Percentiles rank a stretch among this genome's conserved stretches.
Evolutionary conservation across 2,329 filamentous ascomycete species (phyloP).

Genomic region (Hirsutella minnesotensis): DNA sequence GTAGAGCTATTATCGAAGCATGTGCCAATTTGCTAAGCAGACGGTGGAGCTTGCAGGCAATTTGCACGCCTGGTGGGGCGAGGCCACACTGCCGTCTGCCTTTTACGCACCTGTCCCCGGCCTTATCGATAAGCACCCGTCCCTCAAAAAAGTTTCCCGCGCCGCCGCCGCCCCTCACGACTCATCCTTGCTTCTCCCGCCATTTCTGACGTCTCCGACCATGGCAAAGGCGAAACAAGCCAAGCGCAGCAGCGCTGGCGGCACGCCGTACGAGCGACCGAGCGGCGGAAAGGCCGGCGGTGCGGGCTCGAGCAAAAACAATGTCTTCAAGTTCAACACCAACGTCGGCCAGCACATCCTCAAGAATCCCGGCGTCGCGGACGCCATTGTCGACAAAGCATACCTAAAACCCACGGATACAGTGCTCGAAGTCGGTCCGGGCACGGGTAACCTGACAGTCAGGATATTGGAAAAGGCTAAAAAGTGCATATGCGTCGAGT

Average conservation of each 20-base stretch:
- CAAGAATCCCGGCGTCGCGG: constrained; percentile 79
- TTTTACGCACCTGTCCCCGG: neutral
- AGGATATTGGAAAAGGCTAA: constrained; percentile 81
- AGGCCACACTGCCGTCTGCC: too few relatives aligned
- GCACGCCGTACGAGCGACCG: constrained; percentile 30
- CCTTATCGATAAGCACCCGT: neutral
- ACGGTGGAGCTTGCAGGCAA: too few relatives aligned
- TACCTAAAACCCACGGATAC: constrained; percentile 81
- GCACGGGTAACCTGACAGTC: constrained; percentile 80
- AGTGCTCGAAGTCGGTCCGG: constrained; percentile 86
- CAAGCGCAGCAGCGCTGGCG: constrained; percentile 38
- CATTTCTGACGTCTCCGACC: constrained; percentile 2
- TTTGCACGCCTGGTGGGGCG: too few relatives aligned
- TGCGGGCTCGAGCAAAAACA: constrained; percentile 42
- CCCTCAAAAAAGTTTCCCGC: neutral
- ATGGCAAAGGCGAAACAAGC: constrained; percentile 43
- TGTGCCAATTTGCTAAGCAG: too few relatives aligned
- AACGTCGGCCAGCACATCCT: constrained; percentile 80
- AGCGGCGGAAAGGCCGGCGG: constrained; percentile 9
- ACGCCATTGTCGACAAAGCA: constrained; percentile 61
- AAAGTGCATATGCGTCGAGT: constrained; percentile 72
- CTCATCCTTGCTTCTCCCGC: neutral
- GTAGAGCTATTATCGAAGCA: too few relatives aligned
- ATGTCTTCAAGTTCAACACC: constrained; percentile 96
- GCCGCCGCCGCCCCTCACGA: neutral